These are phyloP conservation scores for Trichoderma pleuroti DNA, from an alignment of 2,329 filamentous ascomycete species.

Conservation along the genomic window DNA sequence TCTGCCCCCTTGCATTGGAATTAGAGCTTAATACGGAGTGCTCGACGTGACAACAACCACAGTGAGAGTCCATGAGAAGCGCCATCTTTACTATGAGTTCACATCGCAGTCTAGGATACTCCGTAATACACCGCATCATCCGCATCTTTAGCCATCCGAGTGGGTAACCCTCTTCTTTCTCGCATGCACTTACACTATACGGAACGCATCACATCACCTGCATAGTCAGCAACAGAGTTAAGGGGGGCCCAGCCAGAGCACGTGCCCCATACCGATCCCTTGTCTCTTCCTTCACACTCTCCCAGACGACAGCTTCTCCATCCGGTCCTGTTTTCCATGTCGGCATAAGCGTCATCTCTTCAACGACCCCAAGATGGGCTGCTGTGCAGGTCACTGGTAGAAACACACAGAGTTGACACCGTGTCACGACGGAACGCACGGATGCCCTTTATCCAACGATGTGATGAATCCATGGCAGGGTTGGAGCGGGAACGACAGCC, in stretches of 20 bases:
- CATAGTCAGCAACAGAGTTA: not conserved
- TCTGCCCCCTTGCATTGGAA: not conserved
- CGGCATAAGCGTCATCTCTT: not conserved
- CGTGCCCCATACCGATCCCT: slow-evolving; percentile 11
- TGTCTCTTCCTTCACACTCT: not conserved
- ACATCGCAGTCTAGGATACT: not conserved
- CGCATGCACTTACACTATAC: not conserved
- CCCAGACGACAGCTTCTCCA: not conserved
- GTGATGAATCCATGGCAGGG: not conserved
- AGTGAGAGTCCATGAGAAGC: not conserved
- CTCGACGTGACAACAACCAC: not conserved
- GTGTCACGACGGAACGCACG: not conserved
- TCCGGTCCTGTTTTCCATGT: not conserved
- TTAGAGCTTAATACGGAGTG: not conserved
- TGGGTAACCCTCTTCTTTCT: not conserved
- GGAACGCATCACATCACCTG: slow-evolving; percentile 12
- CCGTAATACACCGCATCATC: not conserved
- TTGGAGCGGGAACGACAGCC: not conserved
- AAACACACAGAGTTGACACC: not conserved
- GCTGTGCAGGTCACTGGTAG: not conserved
- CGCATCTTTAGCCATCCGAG: not conserved
- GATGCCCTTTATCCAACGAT: not conserved
- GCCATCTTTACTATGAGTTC: not conserved
- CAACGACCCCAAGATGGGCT: not conserved
- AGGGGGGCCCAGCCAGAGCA: slow-evolving; percentile 11